Percentiles rank a stretch among this genome's conserved stretches.
phyloP scores from a whole-genome alignment of 106 monocot genomes.

The Phalaenopsis aphrodite region DNA sequence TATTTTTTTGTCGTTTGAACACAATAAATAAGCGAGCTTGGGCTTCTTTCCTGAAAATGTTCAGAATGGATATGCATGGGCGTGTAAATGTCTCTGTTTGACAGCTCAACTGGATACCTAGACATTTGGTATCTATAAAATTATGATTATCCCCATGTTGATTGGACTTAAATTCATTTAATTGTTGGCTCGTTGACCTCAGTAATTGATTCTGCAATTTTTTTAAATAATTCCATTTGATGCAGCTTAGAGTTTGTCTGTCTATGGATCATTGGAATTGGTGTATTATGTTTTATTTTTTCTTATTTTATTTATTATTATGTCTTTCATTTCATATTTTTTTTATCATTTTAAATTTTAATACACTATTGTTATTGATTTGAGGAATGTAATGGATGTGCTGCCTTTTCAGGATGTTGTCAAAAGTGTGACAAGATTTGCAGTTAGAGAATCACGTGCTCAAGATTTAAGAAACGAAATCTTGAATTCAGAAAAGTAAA shows the following conservation, averaged over 20 bases:
- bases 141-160: not conserved
- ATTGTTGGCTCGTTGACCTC: not conserved
- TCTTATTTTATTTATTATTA: not conserved
- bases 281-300: not conserved
- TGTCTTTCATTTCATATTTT: not conserved
- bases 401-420: conserved; percentile 64
- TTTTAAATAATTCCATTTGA: not conserved
- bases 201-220: not conserved
- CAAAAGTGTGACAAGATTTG: conserved; percentile 79
- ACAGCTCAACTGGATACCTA: not conserved
- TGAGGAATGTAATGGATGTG: not conserved
- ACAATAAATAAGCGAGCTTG: not conserved
- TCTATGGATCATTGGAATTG: not conserved
- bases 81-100: not conserved
- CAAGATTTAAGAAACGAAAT: conserved; percentile 87
- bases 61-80: not conserved
- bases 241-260: not conserved
- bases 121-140: not conserved
- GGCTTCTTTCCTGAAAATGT: not conserved
- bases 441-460: conserved; percentile 77
- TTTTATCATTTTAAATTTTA: not conserved
- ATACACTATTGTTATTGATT: not conserved
- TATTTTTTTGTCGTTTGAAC: not conserved
- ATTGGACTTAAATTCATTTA: not conserved
- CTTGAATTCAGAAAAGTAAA: conserved; percentile 76